Evolutionary conservation across 1,139 yeast genomes (phyloP).

Genomic region (Saccharomycopsis hybrid): DNA sequence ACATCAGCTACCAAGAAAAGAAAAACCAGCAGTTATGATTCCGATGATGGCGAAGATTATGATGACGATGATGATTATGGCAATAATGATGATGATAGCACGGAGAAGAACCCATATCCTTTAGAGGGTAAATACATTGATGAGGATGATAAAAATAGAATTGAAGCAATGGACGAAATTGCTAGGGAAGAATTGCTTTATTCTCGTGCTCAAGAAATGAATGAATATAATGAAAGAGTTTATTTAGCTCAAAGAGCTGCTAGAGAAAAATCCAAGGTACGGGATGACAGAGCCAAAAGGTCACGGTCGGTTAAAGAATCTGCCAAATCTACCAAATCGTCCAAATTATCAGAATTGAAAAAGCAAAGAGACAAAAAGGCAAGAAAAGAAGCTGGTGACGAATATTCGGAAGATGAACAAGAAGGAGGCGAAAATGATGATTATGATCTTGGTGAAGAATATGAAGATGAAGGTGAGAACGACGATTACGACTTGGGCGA

Average conservation of each 20-base stretch:
- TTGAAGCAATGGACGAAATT: constrained; percentile 80
- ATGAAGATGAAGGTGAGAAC: constrained; percentile 29
- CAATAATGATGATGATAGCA: constrained; percentile 29
- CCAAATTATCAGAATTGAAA: constrained; percentile 74
- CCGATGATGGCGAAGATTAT: constrained; percentile 30
- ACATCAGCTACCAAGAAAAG: constrained; percentile 24
- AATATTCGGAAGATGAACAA: constrained; percentile 22
- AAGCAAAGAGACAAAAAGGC: constrained; percentile 72
- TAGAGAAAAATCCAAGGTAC: constrained; percentile 37
- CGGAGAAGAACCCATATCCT: constrained; percentile 68
- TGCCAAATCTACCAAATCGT: constrained; percentile 36
- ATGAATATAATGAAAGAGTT: constrained; percentile 73
- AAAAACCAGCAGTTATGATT: constrained; percentile 26
- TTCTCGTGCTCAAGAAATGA: constrained; percentile 90
- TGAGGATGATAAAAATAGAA: constrained; percentile 62
- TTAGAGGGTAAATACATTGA: constrained; percentile 86
- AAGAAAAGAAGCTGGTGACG: constrained; percentile 32
- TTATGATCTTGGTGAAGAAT: constrained; percentile 26
- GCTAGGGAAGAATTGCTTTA: constrained; percentile 85
- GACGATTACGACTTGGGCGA: constrained; percentile 27
- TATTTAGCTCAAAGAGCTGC: constrained; percentile 73
- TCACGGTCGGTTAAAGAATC: constrained; percentile 31
- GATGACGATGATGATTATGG: constrained; percentile 27
- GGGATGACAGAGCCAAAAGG: constrained; percentile 32
- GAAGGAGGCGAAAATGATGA: constrained; percentile 12